phyloP scores from a whole-genome alignment of 1,139 yeast species.

The Kodamaea anthophila region DNA sequence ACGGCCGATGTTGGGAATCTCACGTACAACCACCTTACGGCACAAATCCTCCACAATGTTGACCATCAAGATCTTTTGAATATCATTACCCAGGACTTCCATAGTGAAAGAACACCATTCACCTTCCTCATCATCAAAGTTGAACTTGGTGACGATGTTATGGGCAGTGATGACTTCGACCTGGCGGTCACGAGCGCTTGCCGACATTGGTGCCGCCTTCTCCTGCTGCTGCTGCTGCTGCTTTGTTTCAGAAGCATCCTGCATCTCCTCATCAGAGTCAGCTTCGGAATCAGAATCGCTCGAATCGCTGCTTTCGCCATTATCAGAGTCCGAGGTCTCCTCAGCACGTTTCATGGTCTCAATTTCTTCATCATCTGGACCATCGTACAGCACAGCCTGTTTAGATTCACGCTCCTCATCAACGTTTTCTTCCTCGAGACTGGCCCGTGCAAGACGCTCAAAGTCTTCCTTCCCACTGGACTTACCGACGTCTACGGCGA shows the following conservation, averaged over 20 bases:
- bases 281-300: constrained; percentile 28
- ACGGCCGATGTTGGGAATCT: constrained; percentile 85
- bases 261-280: constrained; percentile 25
- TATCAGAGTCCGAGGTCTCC: constrained; percentile 61
- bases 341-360: constrained; percentile 84
- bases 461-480: constrained; percentile 57
- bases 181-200: constrained; percentile 77
- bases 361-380: constrained; percentile 88
- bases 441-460: constrained; percentile 29
- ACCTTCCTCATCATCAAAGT: constrained; percentile 85
- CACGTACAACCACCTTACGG: constrained; percentile 86
- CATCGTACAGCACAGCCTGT: constrained; percentile 89
- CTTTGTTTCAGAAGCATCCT: constrained; percentile 6
- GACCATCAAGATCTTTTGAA: constrained; percentile 94
- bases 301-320: constrained; percentile 33
- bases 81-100: constrained; percentile 68
- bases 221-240: constrained; percentile 8
- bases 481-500: constrained; percentile 58
- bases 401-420: constrained; percentile 74
- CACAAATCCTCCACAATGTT: constrained; percentile 92
- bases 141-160: constrained; percentile 67
- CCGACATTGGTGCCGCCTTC: constrained; percentile 28
- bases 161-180: constrained; percentile 70
- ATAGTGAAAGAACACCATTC: constrained; percentile 90
- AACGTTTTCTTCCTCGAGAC: constrained; percentile 38